phyloP scores from a whole-genome alignment of 768 basidiomycete species.

The Pilatotrama ljubarskyi region DNA sequence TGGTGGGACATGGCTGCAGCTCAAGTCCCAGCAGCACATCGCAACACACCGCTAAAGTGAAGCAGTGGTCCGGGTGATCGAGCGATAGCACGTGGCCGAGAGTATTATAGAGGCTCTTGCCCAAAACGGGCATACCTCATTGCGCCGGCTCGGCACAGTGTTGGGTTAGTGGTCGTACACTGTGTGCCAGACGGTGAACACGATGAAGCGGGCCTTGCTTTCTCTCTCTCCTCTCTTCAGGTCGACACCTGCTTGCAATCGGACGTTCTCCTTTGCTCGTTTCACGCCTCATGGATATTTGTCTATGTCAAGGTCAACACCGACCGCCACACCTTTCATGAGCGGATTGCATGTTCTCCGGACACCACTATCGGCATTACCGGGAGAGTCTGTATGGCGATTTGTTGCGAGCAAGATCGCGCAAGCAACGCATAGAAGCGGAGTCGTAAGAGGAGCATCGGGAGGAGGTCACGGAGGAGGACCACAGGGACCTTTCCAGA shows the following conservation, averaged over 20 bases:
- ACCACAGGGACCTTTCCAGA: conserved; percentile 14
- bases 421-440: conserved; percentile 26
- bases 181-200: neutral
- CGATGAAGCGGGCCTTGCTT: conserved; percentile 8
- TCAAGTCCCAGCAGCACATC: neutral
- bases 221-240: neutral
- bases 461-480: conserved; percentile 1
- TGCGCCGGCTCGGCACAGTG: neutral
- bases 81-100: conserved; percentile 6
- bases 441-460: neutral
- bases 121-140: neutral
- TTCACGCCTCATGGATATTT: neutral
- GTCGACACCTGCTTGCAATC: neutral
- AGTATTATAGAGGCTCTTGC: conserved; percentile 2
- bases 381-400: conserved; percentile 11
- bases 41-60: neutral
- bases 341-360: neutral
- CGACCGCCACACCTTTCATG: neutral
- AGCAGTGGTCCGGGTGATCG: neutral
- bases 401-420: conserved; percentile 19
- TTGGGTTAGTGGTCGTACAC: too few relatives aligned
- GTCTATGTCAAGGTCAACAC: neutral
- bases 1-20: conserved; percentile 74
- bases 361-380: neutral
- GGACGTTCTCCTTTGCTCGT: neutral